Evolutionary conservation across 345 rosid genomes (phyloP).

Genomic region (Citrus sinensis): DNA sequence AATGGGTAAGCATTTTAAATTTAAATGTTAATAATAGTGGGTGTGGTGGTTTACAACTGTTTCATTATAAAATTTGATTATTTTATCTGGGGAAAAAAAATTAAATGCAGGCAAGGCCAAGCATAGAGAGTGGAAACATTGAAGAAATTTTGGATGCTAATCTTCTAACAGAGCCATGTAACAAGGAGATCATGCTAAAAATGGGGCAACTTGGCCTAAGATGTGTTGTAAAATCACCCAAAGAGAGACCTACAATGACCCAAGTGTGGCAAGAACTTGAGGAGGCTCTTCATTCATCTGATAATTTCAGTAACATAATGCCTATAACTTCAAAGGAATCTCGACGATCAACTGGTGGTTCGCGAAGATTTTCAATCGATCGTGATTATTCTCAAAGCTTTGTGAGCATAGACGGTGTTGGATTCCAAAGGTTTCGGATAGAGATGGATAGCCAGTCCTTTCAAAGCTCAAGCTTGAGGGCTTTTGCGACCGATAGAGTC

Average conservation of each 20-base stretch:
- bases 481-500: constrained; percentile 33
- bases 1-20: constrained; percentile 44
- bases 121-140: constrained; percentile 42
- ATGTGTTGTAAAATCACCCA: constrained; percentile 42
- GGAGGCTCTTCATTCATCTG: constrained; percentile 26
- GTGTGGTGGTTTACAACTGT: neutral
- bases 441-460: constrained; percentile 47
- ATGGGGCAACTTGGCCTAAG: constrained; percentile 53
- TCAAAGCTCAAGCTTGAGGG: constrained; percentile 36
- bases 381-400: constrained; percentile 36
- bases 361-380: neutral
- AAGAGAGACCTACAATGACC: constrained; percentile 53
- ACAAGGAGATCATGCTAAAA: constrained; percentile 51
- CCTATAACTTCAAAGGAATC: constrained; percentile 7
- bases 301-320: constrained; percentile 9
- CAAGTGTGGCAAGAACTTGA: constrained; percentile 54
- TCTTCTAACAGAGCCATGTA: constrained; percentile 47
- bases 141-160: constrained; percentile 48
- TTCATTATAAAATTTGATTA: neutral
- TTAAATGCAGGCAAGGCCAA: constrained; percentile 41
- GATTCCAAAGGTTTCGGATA: constrained; percentile 45
- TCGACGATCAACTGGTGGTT: neutral
- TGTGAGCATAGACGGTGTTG: constrained; percentile 47
- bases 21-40: neutral
- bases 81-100: no score